Percentiles rank a stretch among this genome's conserved stretches.
phyloP scores from a whole-genome alignment of 805 yeast species.

The Debaryomyces prosopidis region DNA sequence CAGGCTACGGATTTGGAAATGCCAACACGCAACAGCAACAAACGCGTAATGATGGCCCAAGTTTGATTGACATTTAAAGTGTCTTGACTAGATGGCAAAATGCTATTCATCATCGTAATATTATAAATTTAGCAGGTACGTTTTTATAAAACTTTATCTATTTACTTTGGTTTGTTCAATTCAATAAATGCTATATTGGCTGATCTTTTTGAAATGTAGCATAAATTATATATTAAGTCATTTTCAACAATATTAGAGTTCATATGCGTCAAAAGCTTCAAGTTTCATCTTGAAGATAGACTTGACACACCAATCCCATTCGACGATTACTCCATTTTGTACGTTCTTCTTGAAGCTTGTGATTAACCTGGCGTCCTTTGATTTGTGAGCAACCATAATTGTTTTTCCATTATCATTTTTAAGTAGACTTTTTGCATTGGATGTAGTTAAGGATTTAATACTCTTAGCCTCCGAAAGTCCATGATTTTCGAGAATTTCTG shows the following conservation, averaged over 20 bases:
- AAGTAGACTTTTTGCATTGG: slow-evolving; percentile 15
- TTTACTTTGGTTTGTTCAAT: neutral
- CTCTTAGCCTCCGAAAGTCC: slow-evolving; percentile 43
- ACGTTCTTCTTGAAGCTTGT: slow-evolving; percentile 17
- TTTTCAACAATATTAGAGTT: slow-evolving; percentile 8
- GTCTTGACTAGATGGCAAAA: neutral
- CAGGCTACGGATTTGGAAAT: slow-evolving; percentile 95
- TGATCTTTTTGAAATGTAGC: no score
- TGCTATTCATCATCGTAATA: no score
- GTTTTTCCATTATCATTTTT: slow-evolving; percentile 13
- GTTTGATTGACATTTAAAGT: slow-evolving; percentile 44
- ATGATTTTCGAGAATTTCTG: slow-evolving; percentile 59
- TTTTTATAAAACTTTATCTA: neutral
- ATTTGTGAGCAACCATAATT: slow-evolving; percentile 31
- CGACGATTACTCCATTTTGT: slow-evolving; percentile 34
- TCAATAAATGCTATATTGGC: neutral
- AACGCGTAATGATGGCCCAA: slow-evolving; percentile 39
- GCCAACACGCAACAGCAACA: slow-evolving; percentile 42
- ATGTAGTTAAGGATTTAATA: slow-evolving; percentile 16
- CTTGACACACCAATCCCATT: slow-evolving; percentile 66
- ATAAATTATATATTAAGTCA: no score
- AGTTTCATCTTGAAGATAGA: slow-evolving; percentile 51
- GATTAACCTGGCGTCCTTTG: slow-evolving; percentile 36
- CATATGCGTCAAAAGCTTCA: slow-evolving; percentile 20
- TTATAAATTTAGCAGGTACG: neutral